Percentiles rank a stretch among this genome's conserved stretches.
Conservation (phyloP, 805 yeast genomes). For the Saccharomycopsis babjevae region DNA sequence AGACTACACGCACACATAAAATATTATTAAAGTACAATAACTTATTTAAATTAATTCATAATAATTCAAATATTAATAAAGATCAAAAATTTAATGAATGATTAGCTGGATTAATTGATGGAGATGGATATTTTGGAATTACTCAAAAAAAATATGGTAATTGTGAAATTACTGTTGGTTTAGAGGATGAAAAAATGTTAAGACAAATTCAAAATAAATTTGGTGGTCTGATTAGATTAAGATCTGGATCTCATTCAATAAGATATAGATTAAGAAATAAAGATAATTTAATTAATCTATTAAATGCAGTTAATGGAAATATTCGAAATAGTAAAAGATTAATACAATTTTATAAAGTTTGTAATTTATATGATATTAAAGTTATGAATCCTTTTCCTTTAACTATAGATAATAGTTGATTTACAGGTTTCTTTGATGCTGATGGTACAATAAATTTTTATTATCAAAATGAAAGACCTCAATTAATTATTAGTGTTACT, state of each 20-base stretch:
- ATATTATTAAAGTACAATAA: background rate
- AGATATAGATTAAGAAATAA: slow-evolving; percentile 9
- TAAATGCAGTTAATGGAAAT: slow-evolving; percentile 5
- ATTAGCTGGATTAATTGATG: slow-evolving; percentile 9
- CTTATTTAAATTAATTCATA: background rate
- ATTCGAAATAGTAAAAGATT: slow-evolving; percentile 8
- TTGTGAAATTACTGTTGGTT: slow-evolving; percentile 1
- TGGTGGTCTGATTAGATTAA: slow-evolving; percentile 4
- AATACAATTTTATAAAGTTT: slow-evolving; percentile 6
- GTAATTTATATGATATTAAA: slow-evolving; percentile 2
- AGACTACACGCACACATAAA: slow-evolving; percentile 2
- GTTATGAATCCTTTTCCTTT: slow-evolving; percentile 1
- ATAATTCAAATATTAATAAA: background rate
- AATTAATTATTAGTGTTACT: background rate
- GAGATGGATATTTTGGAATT: slow-evolving; percentile 9
- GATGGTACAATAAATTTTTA: slow-evolving; percentile 2
- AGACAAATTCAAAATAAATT: slow-evolving; percentile 4
- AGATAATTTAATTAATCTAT: background rate
- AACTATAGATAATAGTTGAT: slow-evolving; percentile 3
- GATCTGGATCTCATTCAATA: slow-evolving; percentile 3
- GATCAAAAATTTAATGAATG: slow-evolving; percentile 4
- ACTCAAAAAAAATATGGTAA: slow-evolving; percentile 2
- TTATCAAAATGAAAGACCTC: background rate
- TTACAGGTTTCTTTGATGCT: slow-evolving; percentile 6
- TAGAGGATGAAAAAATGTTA: slow-evolving; percentile 2